Percentiles rank a stretch among this genome's conserved stretches.
Conservation (phyloP, 1,139 yeast genomes). For the Suhomyces bolitotheri region DNA sequence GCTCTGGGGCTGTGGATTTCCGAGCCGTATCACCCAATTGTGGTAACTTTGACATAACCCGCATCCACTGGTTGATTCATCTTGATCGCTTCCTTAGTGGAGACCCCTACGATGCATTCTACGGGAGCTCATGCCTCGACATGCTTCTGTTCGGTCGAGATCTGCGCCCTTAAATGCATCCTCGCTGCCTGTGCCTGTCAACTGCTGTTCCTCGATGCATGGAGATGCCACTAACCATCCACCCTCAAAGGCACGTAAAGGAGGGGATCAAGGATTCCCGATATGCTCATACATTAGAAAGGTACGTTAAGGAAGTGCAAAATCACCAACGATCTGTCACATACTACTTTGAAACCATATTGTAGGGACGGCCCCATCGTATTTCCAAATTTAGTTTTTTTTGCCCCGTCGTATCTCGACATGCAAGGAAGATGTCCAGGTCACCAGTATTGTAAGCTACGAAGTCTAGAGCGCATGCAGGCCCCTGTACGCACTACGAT, state of each 20-base stretch:
- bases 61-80: too few species aligned
- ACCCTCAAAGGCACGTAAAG: too few species aligned
- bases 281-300: too few species aligned
- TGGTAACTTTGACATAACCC: too few species aligned
- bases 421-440: conserved; percentile 5
- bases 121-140: too few species aligned
- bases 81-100: too few species aligned
- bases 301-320: not conserved
- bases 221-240: too few species aligned
- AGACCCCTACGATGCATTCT: too few species aligned
- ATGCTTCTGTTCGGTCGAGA: not conserved
- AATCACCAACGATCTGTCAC: conserved; percentile 4
- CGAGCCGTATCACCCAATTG: too few species aligned
- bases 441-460: not conserved
- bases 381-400: not conserved
- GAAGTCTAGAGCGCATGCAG: not conserved
- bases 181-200: not conserved
- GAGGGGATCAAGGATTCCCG: too few species aligned
- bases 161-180: not conserved
- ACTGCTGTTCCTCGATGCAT: not conserved
- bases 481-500: not conserved
- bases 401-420: conserved; percentile 6
- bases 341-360: conserved; percentile 3
- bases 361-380: conserved; percentile 2
- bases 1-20: too few species aligned